phyloP scores from a whole-genome alignment of 768 basidiomycete species.

The Phaeolepiota aurea region DNA sequence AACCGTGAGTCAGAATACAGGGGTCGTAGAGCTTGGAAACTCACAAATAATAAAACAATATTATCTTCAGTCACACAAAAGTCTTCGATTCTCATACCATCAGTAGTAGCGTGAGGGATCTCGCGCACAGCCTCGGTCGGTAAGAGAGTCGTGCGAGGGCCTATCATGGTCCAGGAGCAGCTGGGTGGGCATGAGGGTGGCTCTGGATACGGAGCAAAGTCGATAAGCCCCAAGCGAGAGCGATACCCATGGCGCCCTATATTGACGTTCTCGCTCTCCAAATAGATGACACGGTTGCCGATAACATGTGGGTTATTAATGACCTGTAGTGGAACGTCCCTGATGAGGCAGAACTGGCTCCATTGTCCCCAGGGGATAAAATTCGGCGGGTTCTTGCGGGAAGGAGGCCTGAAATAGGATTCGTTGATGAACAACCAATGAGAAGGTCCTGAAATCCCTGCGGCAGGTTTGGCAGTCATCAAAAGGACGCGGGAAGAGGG shows the following conservation, averaged over 20 bases:
- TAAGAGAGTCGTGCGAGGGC: slow-evolving; percentile 28
- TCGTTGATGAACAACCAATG: slow-evolving; percentile 52
- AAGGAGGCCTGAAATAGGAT: slow-evolving; percentile 36
- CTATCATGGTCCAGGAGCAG: slow-evolving; percentile 29
- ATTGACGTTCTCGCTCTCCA: slow-evolving; percentile 27
- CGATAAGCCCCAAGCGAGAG: slow-evolving; percentile 29
- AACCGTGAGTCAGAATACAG: background rate
- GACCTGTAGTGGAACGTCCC: slow-evolving; percentile 22
- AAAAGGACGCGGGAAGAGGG: slow-evolving; percentile 41
- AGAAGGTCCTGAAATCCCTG: slow-evolving; percentile 19
- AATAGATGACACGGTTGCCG: slow-evolving; percentile 38
- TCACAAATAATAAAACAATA: slow-evolving; percentile 45
- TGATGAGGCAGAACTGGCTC: slow-evolving; percentile 42
- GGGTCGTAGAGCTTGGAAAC: slow-evolving; percentile 11
- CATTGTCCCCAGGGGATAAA: slow-evolving; percentile 47
- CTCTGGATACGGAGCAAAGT: slow-evolving; percentile 36
- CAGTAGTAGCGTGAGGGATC: slow-evolving; percentile 34
- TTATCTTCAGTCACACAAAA: slow-evolving; percentile 54
- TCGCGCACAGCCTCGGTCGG: slow-evolving; percentile 34
- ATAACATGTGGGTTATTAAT: slow-evolving; percentile 32
- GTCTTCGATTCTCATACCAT: slow-evolving; percentile 37
- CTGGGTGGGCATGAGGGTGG: slow-evolving; percentile 16
- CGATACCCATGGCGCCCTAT: slow-evolving; percentile 13
- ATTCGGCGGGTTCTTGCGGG: slow-evolving; percentile 31
- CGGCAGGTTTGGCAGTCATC: slow-evolving; percentile 32